Evolutionary conservation across 768 basidiomycete species (phyloP), one percentile per base, ranked within the genome.

Genomic region (Boletus rex-veris): DNA sequence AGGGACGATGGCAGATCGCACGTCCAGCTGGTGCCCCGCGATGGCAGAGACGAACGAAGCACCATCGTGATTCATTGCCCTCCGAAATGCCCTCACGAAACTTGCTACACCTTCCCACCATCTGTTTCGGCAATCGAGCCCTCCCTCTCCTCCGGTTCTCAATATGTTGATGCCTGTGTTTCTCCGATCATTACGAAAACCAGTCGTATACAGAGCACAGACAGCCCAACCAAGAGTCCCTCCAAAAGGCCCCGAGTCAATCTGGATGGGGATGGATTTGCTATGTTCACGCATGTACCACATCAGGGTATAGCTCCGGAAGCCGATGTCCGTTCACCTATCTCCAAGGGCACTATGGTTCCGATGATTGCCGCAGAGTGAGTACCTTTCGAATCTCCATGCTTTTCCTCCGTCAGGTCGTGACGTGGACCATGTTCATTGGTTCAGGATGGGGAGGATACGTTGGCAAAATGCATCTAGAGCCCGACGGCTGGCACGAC

Each of bases 251-350:
- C 41, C 35, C 33, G 11, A 14, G 33, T 33, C 33, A 30, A 41
- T 31, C 31, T 39, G 26, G 54, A 55, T 36, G 50, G 15, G 15
- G 49, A 44, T 42, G 39, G 35, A 28, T 47, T 53, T 11, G 54
- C 49, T 0, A 54, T 67, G 26, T 48, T 57, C 21, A 42, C 54
- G 9, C 62, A 68, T 4, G 48, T 60, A 19, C 45, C 58, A 21
- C 53, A 60, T 21, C 48, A 35, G 52, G 40, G 47, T 6, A 39
- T 58, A 38, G 39, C 50, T 26, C 51, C 45, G 1, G 64, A 66
- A 41, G 19, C 36, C 1, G 68, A 70, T 33, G 68, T 68, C 41
- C 68, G 68, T 42, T 70, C 68, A 40, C 70, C 68, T 15, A 58
- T 70, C 36, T 42, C 35, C 40, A 63, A 44, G 37, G 64, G 68